Conservation (phyloP, 805 yeast genomes). For the Komagataella populi region DNA sequence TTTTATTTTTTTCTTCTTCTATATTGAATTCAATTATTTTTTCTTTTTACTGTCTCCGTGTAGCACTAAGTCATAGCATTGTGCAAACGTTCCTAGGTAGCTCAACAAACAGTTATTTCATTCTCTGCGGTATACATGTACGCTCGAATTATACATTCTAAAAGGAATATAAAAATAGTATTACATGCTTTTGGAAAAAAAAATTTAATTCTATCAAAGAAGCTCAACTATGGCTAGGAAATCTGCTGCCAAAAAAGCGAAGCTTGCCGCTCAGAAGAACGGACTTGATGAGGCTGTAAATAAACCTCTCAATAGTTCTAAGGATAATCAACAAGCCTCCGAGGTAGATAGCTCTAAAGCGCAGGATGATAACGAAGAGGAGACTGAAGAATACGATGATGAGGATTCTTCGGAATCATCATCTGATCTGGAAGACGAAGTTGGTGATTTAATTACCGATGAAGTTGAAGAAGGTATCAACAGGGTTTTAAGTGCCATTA, state of each 20-base stretch:
- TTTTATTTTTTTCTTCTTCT: neutral
- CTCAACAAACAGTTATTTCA: too few relatives aligned
- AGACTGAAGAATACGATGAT: constrained; percentile 6
- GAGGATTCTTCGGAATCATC: constrained; percentile 24
- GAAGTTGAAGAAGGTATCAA: constrained; percentile 73
- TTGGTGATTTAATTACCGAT: constrained; percentile 75
- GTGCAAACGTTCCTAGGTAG: neutral
- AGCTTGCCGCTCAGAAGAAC: neutral
- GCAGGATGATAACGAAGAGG: neutral
- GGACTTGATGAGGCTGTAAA: neutral
- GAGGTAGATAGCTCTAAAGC: neutral
- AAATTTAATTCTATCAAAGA: too few relatives aligned
- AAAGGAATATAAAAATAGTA: too few relatives aligned
- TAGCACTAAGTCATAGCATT: neutral
- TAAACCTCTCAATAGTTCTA: neutral
- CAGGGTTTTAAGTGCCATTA: constrained; percentile 58
- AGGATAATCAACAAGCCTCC: neutral
- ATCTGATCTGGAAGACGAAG: constrained; percentile 79
- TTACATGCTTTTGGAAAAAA: neutral
- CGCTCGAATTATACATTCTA: neutral
- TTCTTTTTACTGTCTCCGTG: neutral
- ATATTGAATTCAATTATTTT: neutral
- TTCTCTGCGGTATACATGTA: neutral
- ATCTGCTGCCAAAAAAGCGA: neutral
- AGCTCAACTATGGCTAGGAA: neutral